Percentiles rank a stretch among this genome's conserved stretches.
phyloP scores from a whole-genome alignment of 1,284 basidiomycete genomes.

The Apiotrichum sp. region DNA sequence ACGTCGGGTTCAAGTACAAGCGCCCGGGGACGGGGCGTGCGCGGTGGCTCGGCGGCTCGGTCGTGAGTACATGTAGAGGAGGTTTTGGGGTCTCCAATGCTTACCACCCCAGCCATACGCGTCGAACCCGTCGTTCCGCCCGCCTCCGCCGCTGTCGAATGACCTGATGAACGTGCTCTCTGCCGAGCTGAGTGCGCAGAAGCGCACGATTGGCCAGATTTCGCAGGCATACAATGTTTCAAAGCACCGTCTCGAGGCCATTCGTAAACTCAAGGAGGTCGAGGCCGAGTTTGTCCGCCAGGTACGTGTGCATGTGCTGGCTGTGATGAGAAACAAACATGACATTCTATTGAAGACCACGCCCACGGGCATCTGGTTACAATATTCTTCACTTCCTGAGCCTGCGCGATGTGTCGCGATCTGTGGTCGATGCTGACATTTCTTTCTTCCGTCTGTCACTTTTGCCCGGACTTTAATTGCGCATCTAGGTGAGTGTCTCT shows the following conservation, averaged over 20 bases:
- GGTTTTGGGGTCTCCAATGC: constrained; percentile 5
- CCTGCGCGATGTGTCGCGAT: constrained; percentile 1
- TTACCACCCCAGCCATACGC: constrained; percentile 33
- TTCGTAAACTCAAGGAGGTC: constrained; percentile 42
- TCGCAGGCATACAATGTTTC: constrained; percentile 37
- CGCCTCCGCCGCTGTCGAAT: constrained; percentile 44
- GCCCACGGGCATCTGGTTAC: constrained; percentile 36
- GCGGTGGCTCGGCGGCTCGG: constrained; percentile 39
- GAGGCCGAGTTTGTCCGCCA: constrained; percentile 41
- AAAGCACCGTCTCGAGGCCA: constrained; percentile 42
- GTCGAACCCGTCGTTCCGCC: constrained; percentile 43
- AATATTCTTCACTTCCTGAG: constrained; percentile 49
- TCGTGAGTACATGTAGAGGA: constrained; percentile 25
- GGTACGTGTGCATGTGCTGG: constrained; percentile 27
- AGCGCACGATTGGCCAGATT: constrained; percentile 29
- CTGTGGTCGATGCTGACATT: constrained; percentile 17
- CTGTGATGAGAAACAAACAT: constrained; percentile 27
- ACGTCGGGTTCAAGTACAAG: constrained; percentile 13
- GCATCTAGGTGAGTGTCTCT: constrained; percentile 35
- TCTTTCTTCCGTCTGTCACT: not conserved
- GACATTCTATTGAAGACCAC: constrained; percentile 47
- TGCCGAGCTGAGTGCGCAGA: constrained; percentile 19
- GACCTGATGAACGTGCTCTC: constrained; percentile 33
- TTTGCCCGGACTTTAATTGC: not conserved
- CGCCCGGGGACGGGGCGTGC: constrained; percentile 27